Conservation (phyloP, 1,284 basidiomycete genomes). For the Ustilago curta region DNA sequence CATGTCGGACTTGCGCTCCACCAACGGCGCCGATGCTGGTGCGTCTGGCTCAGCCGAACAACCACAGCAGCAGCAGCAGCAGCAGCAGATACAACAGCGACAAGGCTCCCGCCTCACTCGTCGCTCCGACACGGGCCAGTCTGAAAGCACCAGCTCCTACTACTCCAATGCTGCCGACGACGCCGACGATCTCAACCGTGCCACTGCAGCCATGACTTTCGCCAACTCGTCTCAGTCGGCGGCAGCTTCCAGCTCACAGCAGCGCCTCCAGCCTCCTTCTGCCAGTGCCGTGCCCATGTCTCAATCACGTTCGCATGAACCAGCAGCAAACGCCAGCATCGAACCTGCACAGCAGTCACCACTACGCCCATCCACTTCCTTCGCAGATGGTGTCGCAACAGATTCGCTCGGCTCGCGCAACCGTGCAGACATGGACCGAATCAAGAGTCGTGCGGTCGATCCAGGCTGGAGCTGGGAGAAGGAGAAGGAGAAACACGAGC, state of each 20-base stretch:
- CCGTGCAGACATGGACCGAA: conserved; percentile 51
- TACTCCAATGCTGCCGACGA: conserved; percentile 22
- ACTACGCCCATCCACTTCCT: conserved; percentile 39
- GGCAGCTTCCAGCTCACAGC: conserved; percentile 18
- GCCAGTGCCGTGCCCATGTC: conserved; percentile 10
- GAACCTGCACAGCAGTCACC: conserved; percentile 9
- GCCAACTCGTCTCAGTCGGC: background rate
- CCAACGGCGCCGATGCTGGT: conserved; percentile 3
- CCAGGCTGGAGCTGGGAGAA: conserved; percentile 55
- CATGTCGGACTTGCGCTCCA: conserved; percentile 20
- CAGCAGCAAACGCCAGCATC: background rate
- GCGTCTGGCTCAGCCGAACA: conserved; percentile 7
- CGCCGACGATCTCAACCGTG: conserved; percentile 16
- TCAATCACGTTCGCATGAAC: conserved; percentile 24
- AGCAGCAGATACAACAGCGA: conserved; percentile 3
- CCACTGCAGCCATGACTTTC: conserved; percentile 24
- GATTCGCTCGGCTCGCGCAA: conserved; percentile 24
- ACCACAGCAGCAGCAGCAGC: background rate
- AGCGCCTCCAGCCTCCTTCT: conserved; percentile 9
- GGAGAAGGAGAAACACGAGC: conserved; percentile 45
- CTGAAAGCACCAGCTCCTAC: conserved; percentile 37
- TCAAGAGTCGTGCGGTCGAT: conserved; percentile 54
- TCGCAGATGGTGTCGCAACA: conserved; percentile 12
- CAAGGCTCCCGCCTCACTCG: conserved; percentile 20
- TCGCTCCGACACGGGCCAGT: conserved; percentile 31